Evolutionary conservation across 2,329 filamentous ascomycete species (phyloP), one percentile per base, ranked within the genome.

Genomic region (Fusarium globosum): DNA sequence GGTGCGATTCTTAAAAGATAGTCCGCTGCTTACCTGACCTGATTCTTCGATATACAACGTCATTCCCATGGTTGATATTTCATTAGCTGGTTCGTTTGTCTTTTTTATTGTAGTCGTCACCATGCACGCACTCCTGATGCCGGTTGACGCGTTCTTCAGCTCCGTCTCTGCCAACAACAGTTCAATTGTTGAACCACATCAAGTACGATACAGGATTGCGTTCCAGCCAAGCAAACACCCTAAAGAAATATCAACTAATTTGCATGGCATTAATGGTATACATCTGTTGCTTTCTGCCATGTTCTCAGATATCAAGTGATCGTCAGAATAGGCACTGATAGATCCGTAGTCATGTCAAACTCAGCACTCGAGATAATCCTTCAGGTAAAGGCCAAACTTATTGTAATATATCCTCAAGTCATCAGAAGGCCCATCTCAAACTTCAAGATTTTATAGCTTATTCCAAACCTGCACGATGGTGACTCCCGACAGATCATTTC

Each of bases 11-110:
- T 35, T 62, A 12, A 33, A 55, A 49, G 42, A 49, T 51, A 46
- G 26, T 23, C 61, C 51, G 51, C 39, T 69, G 65, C 65, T 68
- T 30, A 68, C 56, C 43, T n/a, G 7, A 41, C 38, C 28, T 36
- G n/a, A 18, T 52, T 18, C 43, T 30, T n/a, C 30, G 26, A 49
- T 35, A 35, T 28, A 18, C 15, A 16, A 36, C 42, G 21, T 55
- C 15, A 20, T 48, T 15, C 14, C 30, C 30, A 2, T 35, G 18
- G 13, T 6, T 43, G 14, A 20, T 42, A 14, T 3, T 61, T 23
- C 18, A 57, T 69, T 64, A 46, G 66, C 15, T 28, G 14, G 18
- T 7, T 63, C 39, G 65, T 64, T 28, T 57, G 21, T 35, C n/a
- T 57, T 68, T n/a, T 30, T 26, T 39, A 7, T 15, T 21, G 23